Conservation (phyloP, 2,329 filamentous ascomycete genomes). For the Chaetomiaceae sp. region DNA sequence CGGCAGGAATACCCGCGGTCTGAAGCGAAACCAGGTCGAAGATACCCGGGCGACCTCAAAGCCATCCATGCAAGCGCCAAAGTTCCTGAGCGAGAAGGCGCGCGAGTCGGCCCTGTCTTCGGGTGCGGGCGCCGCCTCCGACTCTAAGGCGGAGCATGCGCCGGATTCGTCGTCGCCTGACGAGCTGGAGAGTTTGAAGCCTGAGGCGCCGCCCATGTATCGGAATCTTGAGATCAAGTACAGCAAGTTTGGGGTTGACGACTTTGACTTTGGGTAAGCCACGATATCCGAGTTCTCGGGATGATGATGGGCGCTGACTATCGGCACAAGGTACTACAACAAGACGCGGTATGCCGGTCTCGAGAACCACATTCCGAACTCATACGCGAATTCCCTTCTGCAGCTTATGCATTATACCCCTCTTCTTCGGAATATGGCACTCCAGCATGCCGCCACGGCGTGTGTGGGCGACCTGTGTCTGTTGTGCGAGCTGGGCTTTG, state of each 20-base stretch:
- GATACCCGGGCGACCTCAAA: slow-evolving; percentile 64
- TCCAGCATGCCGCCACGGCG: slow-evolving; percentile 81
- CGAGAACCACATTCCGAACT: slow-evolving; percentile 95
- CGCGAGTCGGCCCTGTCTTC: slow-evolving; percentile 56
- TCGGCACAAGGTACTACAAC: slow-evolving; percentile 71
- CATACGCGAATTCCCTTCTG: slow-evolving; percentile 87
- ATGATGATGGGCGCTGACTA: slow-evolving; percentile 1
- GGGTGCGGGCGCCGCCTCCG: slow-evolving; percentile 37
- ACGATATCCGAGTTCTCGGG: neutral
- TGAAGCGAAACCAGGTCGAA: slow-evolving; percentile 77
- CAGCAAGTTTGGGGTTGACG: slow-evolving; percentile 97
- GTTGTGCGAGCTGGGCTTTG: slow-evolving; percentile 87
- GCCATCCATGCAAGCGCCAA: slow-evolving; percentile 67
- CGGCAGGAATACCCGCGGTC: slow-evolving; percentile 69
- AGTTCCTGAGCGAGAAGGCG: slow-evolving; percentile 91
- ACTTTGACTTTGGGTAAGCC: slow-evolving; percentile 89
- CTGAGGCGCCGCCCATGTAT: slow-evolving; percentile 84
- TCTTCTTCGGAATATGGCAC: slow-evolving; percentile 76
- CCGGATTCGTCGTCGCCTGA: slow-evolving; percentile 57
- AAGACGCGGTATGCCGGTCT: slow-evolving; percentile 86
- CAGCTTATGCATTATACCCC: slow-evolving; percentile 92
- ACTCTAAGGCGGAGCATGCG: slow-evolving; percentile 51
- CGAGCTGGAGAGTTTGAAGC: slow-evolving; percentile 68
- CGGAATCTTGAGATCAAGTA: slow-evolving; percentile 97
- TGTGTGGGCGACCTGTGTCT: slow-evolving; percentile 82